phyloP scores from a whole-genome alignment of 2,329 filamentous ascomycete species.

The Blastomyces silverae region DNA sequence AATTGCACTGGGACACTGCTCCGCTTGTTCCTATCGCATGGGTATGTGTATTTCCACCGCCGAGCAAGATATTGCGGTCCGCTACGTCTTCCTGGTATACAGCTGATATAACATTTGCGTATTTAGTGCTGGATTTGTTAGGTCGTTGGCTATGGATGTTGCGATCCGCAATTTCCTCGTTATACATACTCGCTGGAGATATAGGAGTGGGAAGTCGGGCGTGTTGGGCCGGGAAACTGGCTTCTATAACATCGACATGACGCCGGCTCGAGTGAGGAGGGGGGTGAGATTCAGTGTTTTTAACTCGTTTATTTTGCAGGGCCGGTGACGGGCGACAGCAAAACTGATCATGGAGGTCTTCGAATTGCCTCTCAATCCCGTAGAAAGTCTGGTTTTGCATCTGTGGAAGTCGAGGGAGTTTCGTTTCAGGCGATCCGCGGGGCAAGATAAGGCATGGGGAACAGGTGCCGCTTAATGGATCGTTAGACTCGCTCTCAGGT shows the following conservation, averaged over 20 bases:
- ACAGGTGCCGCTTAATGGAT: slow-evolving; percentile 10
- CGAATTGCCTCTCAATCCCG: slow-evolving; percentile 37
- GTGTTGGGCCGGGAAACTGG: slow-evolving; percentile 33
- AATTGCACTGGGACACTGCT: slow-evolving; percentile 19
- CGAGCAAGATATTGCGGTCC: slow-evolving; percentile 35
- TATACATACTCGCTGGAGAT: slow-evolving; percentile 35
- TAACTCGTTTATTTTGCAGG: slow-evolving; percentile 27
- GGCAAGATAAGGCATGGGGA: slow-evolving; percentile 3
- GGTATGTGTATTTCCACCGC: slow-evolving; percentile 22
- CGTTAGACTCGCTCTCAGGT: slow-evolving; percentile 1
- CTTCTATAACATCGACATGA: slow-evolving; percentile 39
- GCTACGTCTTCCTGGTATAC: slow-evolving; percentile 40
- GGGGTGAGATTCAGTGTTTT: slow-evolving; percentile 19
- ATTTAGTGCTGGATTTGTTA: slow-evolving; percentile 22
- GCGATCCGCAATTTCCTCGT: slow-evolving; percentile 41
- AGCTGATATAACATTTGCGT: slow-evolving; percentile 31
- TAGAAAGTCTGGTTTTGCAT: slow-evolving; percentile 30
- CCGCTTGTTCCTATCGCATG: slow-evolving; percentile 24
- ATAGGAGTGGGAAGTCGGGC: slow-evolving; percentile 26
- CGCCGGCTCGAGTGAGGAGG: slow-evolving; percentile 25
- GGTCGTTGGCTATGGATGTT: slow-evolving; percentile 32
- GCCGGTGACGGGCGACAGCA: slow-evolving; percentile 25
- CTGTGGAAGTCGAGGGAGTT: slow-evolving; percentile 22
- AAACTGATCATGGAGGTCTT: slow-evolving; percentile 35
- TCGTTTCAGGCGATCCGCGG: slow-evolving; percentile 12